Evolutionary conservation across 257 asterid species (phyloP), one percentile per base, ranked within the genome.

Genomic region (Jacaranda mimosifolia): DNA sequence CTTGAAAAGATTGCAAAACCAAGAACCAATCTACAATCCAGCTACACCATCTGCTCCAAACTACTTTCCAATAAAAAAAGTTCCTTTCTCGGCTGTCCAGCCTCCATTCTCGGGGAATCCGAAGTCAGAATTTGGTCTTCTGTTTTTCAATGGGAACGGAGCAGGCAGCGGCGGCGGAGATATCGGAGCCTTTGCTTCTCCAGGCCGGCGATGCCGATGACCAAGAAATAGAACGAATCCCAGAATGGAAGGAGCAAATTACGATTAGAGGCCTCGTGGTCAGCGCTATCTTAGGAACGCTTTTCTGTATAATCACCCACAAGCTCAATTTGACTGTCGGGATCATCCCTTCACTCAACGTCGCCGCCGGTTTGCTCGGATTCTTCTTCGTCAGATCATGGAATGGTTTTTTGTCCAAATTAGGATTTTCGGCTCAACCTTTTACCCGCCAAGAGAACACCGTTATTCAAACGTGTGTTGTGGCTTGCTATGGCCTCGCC

Each of bases 401-500:
- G 98, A 90, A 97, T 57, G 82, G 85, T 0, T 73, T 90, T 63
- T 65, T 85, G 46, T 82, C 94, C 64, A 90, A 81, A 80, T 81
- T 95, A 2, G 98, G 98, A 0, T 76, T 86, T 68, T 74, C 87
- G 43, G 80, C 70, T 42, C 68, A 58, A 12, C 98, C 99, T 2
- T 95, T 95, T 59, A 91, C 97, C 65, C 90, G 89, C 72, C 99
- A 95, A 73, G 99, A 95, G 87, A 92, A 92, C 63, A 94, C 99
- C 10, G 99, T 92, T 48, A 92, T 92, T 73, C 99, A 94, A 79
- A 94, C 99, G 18, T 94, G 99, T 71, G 97, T 94, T 36, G 99
- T 94, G 79, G 99, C 98, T 80, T 94, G 98, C 77, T 95, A 91
- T 72, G 99, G 99, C 53, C 97, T 95, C 72, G 97, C 98, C 70